Conservation (phyloP, 2,329 filamentous ascomycete species). For the Colletotrichum salicis region DNA sequence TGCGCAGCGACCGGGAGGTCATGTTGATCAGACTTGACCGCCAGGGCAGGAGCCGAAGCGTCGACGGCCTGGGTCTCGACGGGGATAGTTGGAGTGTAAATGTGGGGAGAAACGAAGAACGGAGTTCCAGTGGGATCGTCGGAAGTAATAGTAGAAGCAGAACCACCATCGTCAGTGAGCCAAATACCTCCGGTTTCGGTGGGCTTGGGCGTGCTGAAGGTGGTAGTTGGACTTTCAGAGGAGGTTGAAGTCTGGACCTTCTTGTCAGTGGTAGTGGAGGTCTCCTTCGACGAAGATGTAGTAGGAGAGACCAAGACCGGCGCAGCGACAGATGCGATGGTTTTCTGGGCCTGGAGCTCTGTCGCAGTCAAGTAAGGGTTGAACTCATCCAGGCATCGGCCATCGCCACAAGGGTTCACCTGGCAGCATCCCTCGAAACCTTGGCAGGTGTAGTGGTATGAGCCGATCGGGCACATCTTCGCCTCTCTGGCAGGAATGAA, state of each 20-base stretch:
- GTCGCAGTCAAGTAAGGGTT: not conserved
- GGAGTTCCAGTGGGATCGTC: not conserved
- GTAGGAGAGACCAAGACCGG: slow-evolving; percentile 15
- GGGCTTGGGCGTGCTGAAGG: not conserved
- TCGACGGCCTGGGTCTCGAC: not conserved
- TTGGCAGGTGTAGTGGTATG: slow-evolving; percentile 50
- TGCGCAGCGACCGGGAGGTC: slow-evolving; percentile 7
- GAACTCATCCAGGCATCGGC: slow-evolving; percentile 43
- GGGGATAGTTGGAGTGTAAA: not conserved
- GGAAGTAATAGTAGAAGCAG: not conserved
- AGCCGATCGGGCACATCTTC: not conserved
- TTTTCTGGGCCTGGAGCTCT: not conserved
- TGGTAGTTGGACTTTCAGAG: not conserved
- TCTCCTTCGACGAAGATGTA: not conserved
- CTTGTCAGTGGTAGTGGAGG: not conserved
- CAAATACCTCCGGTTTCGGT: slow-evolving; percentile 15
- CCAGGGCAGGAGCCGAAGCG: slow-evolving; percentile 1
- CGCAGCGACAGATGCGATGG: slow-evolving; percentile 25
- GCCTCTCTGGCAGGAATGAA: not conserved
- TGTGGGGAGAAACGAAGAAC: not conserved
- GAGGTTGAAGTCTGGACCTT: not conserved
- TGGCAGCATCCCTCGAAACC: slow-evolving; percentile 58
- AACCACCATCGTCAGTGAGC: slow-evolving; percentile 12
- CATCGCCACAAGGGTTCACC: slow-evolving; percentile 52
- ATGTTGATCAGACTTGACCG: not conserved